Base-by-base conservation (phyloP, 208 protist species). In the Leishmania tropica region DNA sequence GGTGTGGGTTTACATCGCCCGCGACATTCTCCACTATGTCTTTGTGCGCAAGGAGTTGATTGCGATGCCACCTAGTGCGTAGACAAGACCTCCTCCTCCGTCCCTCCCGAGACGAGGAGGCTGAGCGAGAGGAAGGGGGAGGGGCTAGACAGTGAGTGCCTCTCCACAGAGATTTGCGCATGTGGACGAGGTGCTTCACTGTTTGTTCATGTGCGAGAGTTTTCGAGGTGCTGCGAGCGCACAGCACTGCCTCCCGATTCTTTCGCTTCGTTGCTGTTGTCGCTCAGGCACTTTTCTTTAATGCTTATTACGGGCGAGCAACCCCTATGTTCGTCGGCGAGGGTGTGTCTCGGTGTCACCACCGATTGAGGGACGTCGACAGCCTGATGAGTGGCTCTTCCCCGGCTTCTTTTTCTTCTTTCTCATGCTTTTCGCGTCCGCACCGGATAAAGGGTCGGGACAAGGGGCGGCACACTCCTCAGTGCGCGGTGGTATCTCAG, bases 1-100 rank as follows among this genome's bases (percentile, higher is more conserved):
- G 21, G 75, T 87, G 13, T 93, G 89, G 89, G 48, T 70, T 64
- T 42, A 89, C 48, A 76, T 73, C 17, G n/a, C 42, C 31, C n/a
- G 31, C 19, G 67, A 79, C 17, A 28, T 88, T 11, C 3, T 72
- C 4, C 60, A 35, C 13, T 31, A 17, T 7, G 19, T n/a, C 47
- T 8, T 37, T 11, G 5, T 28, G 4, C 37, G 17, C 17, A 80
- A 70, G n/a, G 11, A 8, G 15, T 6, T 42, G 21, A 15, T 0
- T 13, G 11, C 53, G 37, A 40, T 48, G 4, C 24, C 56, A n/a
- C 24, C 68, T 78, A 54, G n/a, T 68, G 1, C 54, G 28, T 37
- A 48, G 21, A 40, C 62, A 2, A 40, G 28, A 8, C 58, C 28
- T 67, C 5, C 31, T 11, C 8, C 28, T 5, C 24, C 58, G 8